Base-by-base conservation (phyloP, 1,139 yeast genomes). In the Candida sp. region DNA sequence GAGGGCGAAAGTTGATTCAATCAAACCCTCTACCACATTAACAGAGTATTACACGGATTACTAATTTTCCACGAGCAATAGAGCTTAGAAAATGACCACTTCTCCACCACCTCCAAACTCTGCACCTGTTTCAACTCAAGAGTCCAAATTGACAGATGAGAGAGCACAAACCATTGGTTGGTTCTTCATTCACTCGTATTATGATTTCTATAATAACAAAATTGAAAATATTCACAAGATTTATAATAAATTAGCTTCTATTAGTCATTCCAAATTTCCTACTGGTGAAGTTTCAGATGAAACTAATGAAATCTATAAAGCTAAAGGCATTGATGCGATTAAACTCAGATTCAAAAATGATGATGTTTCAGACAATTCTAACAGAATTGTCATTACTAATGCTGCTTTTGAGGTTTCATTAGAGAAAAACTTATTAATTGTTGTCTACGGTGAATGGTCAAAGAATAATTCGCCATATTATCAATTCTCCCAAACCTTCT, bases 361-460 rank as follows among this genome's bases (percentile, higher is more conserved):
- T 36, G 55, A 53, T 21, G 42, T 49, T 33, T 58, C 70, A 23
- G 63, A 61, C 43, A 65, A 68, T 39, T 72, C 75, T 45, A 74
- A 82, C 52, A 76, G 82, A 55, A 78, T 84, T 47, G 77, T 82
- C 53, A 72, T 84, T 43, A 76, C 82, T 36, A 71, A 79, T 44
- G 83, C 87, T 41, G 85, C 81, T 51, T 77, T 79, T 43, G 86
- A 84, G 55, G 61, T 73, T 7, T 73, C 83, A 33, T 64, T 74
- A 45, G 63, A 68, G 15, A 71, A 73, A 39, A 71, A 77, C 45
- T 79, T 84, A 47, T 67, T 84, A 56, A 79, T 83, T 51, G 77
- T 81, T 35, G 84, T 81, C 9, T 68, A 77, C 49, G 93, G 93
- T 30, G 88, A 83, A 58, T 67, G 87, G 72, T 80, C 84, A 33